Percentiles rank a stretch among this genome's conserved stretches.
phyloP scores from a whole-genome alignment of 2,329 filamentous ascomycete genomes.

The Gaeumannomyces tritici region DNA sequence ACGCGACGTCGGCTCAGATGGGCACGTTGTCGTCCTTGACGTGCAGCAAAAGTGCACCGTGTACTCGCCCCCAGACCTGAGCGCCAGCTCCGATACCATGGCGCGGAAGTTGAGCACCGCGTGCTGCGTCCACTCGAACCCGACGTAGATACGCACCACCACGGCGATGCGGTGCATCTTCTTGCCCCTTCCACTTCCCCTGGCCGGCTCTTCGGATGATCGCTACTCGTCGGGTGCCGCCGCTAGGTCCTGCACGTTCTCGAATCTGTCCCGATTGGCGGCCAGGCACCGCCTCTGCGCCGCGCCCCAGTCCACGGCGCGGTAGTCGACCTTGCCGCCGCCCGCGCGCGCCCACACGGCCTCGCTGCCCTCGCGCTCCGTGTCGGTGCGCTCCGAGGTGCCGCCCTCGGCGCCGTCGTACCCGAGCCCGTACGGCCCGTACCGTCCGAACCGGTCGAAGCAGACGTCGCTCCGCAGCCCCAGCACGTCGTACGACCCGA shows the following conservation, averaged over 20 bases:
- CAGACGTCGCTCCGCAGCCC: conserved; percentile 71
- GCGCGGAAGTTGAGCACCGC: conserved; percentile 74
- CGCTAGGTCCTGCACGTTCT: conserved; percentile 1
- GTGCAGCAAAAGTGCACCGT: conserved; percentile 76
- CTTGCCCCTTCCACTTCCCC: conserved; percentile 2
- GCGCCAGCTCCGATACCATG: conserved; percentile 66
- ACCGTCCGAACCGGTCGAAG: conserved; percentile 77
- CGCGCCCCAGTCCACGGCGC: conserved; percentile 42
- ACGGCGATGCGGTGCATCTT: conserved; percentile 57
- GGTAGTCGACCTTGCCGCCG: conserved; percentile 49
- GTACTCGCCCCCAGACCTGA: conserved; percentile 75
- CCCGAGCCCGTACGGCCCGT: conserved; percentile 80
- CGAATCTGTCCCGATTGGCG: conserved; percentile 55
- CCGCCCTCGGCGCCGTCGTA: conserved; percentile 68
- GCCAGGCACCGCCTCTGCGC: conserved; percentile 44
- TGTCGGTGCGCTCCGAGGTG: conserved; percentile 59
- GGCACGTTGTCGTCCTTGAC: conserved; percentile 70
- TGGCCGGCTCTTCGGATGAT: not conserved
- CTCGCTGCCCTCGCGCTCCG: conserved; percentile 59
- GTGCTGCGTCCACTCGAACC: conserved; percentile 69
- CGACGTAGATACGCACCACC: conserved; percentile 70
- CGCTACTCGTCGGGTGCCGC: conserved; percentile 5
- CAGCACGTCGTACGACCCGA: conserved; percentile 68
- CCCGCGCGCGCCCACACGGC: conserved; percentile 41
- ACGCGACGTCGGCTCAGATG: conserved; percentile 71